phyloP scores from a whole-genome alignment of 805 yeast species.

The Wickerhamomyces alni region DNA sequence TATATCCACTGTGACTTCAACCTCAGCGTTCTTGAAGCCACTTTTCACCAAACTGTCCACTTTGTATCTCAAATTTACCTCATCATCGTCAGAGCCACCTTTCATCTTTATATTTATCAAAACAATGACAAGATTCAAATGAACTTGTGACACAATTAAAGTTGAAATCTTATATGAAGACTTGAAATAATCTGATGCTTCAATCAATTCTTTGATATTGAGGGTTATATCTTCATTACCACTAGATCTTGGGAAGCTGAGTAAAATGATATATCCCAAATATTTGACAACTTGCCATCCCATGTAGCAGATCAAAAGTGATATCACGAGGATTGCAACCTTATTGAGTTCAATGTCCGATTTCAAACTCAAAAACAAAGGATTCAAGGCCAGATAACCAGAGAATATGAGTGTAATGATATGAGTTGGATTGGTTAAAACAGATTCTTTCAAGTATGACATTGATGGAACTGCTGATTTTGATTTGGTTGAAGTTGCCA shows the following conservation, averaged over 20 bases:
- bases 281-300: constrained; percentile 48
- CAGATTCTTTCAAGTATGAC: constrained; percentile 11
- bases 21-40: constrained; percentile 21
- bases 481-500: constrained; percentile 2
- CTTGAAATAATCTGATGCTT: constrained; percentile 45
- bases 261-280: constrained; percentile 45
- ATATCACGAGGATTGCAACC: constrained; percentile 38
- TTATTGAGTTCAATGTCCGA: constrained; percentile 30
- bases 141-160: constrained; percentile 54
- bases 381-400: constrained; percentile 33
- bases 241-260: constrained; percentile 45
- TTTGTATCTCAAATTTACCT: constrained; percentile 47
- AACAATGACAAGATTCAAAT: constrained; percentile 52
- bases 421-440: constrained; percentile 27
- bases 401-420: constrained; percentile 40
- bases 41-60: constrained; percentile 34
- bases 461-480: constrained; percentile 1
- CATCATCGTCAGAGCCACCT: constrained; percentile 73
- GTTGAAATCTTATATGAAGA: constrained; percentile 39
- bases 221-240: constrained; percentile 32
- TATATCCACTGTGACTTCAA: constrained; percentile 41
- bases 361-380: constrained; percentile 24
- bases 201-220: constrained; percentile 39
- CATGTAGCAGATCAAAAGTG: constrained; percentile 37
- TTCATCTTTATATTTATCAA: constrained; percentile 50